Evolutionary conservation across 495 filamentous ascomycete species (phyloP), one percentile per base, ranked within the genome.

Genomic region (Clavariopsis aquatica): DNA sequence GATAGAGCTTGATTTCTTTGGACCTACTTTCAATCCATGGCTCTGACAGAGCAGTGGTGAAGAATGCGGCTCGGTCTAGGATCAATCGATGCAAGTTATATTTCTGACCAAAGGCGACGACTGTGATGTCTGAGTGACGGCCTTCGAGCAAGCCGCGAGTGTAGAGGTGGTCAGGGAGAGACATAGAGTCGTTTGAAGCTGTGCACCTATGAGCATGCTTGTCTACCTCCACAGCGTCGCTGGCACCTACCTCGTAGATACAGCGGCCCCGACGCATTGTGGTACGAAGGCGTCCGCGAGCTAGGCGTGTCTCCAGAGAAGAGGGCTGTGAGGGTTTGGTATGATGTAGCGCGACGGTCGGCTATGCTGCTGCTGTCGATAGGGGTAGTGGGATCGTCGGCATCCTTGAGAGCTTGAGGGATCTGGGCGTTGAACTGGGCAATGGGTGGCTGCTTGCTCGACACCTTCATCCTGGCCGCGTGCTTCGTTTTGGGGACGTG

Each of bases 1-100:
- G 83, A 45, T 80, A 79, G n/a, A 86, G 72, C 3, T 76, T 78
- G 20, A 85, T 78, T 61, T 86, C 83, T 43, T 77, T 81, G 2
- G 81, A 76, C 19, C 75, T 76, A 49, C 80, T 80, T 64, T 86
- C 83, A 27, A 79, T 68, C 83, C 83, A 86, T n/a, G 84, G 83
- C 46, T 78, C 82, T 23, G 83, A 83, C 24, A 86, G 72, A 52
- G 78, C 81, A 10, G 79, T 80, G 1, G 80, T 76, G 70, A 85
- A 85, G 75, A 83, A 86, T 0, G 84, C 82, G 4, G 84, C 81
- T 31, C 81, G 81, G 69, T 86, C 83, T 19, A 86, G 79, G 31
- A 86, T 75, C 23, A 86, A 69, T 0, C 84, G 79, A 66, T 86
- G 83, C 1, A 86, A 73, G 36, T 73, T 71, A 68, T 86, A 86